Conservation (phyloP, 1,284 basidiomycete genomes). For the Tilletia caries region DNA sequence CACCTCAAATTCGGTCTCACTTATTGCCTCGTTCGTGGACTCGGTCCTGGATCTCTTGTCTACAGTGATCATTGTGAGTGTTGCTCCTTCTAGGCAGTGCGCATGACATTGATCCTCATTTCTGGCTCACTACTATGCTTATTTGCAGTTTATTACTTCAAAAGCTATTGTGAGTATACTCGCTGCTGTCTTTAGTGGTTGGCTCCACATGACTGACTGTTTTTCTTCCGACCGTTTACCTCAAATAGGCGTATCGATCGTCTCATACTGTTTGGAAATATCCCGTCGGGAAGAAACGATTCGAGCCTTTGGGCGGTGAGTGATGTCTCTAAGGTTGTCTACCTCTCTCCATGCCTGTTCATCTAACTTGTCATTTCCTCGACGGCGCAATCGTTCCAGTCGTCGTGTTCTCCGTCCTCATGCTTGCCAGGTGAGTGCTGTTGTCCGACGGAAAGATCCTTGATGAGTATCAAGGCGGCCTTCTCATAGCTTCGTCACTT, state of each 20-base stretch:
- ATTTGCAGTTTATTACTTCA: conserved; percentile 35
- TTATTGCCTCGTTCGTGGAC: conserved; percentile 61
- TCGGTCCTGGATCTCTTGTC: conserved; percentile 61
- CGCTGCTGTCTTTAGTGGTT: too few relatives aligned
- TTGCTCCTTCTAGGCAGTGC: not conserved
- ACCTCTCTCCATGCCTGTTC: not conserved
- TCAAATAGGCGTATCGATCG: conserved; percentile 28
- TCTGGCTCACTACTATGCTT: not conserved
- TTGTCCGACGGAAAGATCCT: too few relatives aligned
- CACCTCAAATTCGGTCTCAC: conserved; percentile 61
- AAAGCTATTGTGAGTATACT: conserved; percentile 28
- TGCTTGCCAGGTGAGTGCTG: conserved; percentile 56
- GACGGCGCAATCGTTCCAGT: conserved; percentile 31
- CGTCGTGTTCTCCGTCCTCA: conserved; percentile 61
- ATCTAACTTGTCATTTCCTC: not conserved
- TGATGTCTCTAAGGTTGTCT: not conserved
- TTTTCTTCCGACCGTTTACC: too few relatives aligned
- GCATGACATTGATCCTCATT: not conserved
- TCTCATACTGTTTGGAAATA: conserved; percentile 54
- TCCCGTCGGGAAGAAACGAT: conserved; percentile 59
- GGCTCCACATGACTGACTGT: not conserved
- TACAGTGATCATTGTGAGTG: conserved; percentile 54
- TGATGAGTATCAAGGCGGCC: too few relatives aligned
- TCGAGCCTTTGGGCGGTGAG: conserved; percentile 56
- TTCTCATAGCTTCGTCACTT: too few relatives aligned